phyloP scores from a whole-genome alignment of 257 asterid species.

The Parsonsia alboflavescens region DNA sequence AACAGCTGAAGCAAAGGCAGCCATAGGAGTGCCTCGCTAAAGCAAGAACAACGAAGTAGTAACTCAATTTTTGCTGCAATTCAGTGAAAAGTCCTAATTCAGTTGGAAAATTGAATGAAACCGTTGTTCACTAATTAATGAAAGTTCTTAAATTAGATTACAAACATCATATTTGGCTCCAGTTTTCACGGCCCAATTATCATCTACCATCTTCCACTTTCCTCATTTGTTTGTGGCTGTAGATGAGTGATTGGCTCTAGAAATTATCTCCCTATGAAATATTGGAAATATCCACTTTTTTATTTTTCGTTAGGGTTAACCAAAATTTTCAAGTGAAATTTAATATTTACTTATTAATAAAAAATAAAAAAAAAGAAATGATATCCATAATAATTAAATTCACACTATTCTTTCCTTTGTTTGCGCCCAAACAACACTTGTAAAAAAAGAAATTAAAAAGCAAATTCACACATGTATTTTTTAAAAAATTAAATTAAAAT shows the following conservation, averaged over 20 bases:
- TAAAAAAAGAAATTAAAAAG: too few relatives aligned
- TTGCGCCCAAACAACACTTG: too few relatives aligned
- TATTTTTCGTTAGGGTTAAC: too few relatives aligned
- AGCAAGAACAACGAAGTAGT: not conserved
- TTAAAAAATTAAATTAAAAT: too few relatives aligned
- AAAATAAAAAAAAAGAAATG: too few relatives aligned
- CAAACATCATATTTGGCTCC: not conserved
- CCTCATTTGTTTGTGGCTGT: not conserved
- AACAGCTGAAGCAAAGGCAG: conserved; percentile 19
- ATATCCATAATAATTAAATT: too few relatives aligned
- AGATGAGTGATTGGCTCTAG: not conserved
- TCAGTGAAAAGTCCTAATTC: not conserved
- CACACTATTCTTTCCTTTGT: too few relatives aligned
- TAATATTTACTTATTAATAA: too few relatives aligned
- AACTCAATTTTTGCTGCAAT: not conserved
- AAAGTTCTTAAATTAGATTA: not conserved
- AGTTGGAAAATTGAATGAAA: not conserved
- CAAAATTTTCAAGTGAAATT: too few relatives aligned
- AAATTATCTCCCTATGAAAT: not conserved
- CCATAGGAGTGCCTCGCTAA: conserved; percentile 10
- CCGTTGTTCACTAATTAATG: not conserved
- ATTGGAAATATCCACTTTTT: too few relatives aligned
- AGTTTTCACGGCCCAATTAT: not conserved
- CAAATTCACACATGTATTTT: too few relatives aligned
- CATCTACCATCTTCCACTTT: not conserved